phyloP scores from a whole-genome alignment of 2,329 filamentous ascomycete species.

The Alternaria incomplexa region DNA sequence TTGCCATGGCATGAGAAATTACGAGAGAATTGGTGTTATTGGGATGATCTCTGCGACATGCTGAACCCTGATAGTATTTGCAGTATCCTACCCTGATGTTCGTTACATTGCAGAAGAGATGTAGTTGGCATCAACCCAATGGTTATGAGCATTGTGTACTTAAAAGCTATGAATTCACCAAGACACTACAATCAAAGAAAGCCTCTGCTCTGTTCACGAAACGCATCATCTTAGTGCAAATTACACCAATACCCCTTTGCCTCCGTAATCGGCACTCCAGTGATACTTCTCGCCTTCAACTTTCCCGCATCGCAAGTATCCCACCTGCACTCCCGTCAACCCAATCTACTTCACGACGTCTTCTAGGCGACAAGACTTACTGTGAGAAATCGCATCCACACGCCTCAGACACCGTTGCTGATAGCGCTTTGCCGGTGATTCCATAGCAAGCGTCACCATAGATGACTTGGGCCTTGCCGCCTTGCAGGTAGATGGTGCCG shows the following conservation, averaged over 20 bases:
- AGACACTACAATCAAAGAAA: too few species aligned
- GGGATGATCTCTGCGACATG: too few species aligned
- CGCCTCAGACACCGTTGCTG: background rate
- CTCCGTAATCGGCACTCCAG: background rate
- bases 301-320: background rate
- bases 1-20: too few species aligned
- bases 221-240: background rate
- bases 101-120: background rate
- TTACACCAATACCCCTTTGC: background rate
- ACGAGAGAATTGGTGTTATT: too few species aligned
- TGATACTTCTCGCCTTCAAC: background rate
- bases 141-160: background rate
- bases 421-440: background rate
- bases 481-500: background rate
- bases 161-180: background rate
- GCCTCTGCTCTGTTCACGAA: too few species aligned
- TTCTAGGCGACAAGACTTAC: background rate
- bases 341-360: background rate
- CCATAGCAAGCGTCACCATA: background rate
- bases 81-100: too few species aligned
- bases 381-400: background rate
- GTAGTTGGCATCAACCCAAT: accelerated
- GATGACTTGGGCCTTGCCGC: background rate
- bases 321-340: background rate
- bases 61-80: too few species aligned